phyloP scores from a whole-genome alignment of 768 basidiomycete species.

The Lepiota venenata region DNA sequence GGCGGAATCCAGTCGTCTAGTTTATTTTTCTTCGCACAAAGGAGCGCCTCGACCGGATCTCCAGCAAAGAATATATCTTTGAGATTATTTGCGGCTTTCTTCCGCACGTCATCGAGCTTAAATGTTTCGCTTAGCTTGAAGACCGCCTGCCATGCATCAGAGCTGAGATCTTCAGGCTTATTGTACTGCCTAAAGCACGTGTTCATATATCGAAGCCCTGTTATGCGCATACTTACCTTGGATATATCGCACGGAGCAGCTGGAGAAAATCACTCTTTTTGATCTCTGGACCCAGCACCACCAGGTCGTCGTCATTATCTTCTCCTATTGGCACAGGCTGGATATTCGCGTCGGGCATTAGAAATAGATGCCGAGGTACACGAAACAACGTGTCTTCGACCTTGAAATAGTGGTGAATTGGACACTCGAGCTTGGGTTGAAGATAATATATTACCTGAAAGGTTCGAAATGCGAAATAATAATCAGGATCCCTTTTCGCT shows the following conservation, averaged over 20 bases:
- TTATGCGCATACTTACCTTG: neutral
- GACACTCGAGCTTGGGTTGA: too few species aligned
- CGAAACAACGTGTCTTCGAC: constrained; percentile 9
- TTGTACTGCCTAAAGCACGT: constrained; percentile 2
- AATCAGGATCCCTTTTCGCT: constrained; percentile 1
- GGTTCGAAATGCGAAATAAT: constrained; percentile 9
- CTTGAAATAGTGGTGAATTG: neutral
- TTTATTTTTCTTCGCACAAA: constrained; percentile 1
- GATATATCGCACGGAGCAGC: constrained; percentile 7
- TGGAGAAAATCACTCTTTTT: constrained; percentile 8
- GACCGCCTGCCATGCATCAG: neutral
- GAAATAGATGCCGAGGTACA: constrained; percentile 6
- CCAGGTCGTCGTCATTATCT: constrained; percentile 7
- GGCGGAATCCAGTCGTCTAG: constrained; percentile 7
- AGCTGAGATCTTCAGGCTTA: neutral
- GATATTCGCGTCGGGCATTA: constrained; percentile 7
- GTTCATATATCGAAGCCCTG: neutral
- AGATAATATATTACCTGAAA: neutral
- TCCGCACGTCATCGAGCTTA: neutral
- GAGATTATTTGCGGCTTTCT: constrained; percentile 3
- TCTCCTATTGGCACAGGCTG: constrained; percentile 4
- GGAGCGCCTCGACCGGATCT: constrained; percentile 3
- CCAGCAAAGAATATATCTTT: constrained; percentile 7
- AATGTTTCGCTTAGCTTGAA: constrained; percentile 4
- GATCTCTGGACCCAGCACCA: constrained; percentile 2